Conservation (phyloP, 1,139 yeast species). For the Zygosaccharomyces pseudobailii region DNA sequence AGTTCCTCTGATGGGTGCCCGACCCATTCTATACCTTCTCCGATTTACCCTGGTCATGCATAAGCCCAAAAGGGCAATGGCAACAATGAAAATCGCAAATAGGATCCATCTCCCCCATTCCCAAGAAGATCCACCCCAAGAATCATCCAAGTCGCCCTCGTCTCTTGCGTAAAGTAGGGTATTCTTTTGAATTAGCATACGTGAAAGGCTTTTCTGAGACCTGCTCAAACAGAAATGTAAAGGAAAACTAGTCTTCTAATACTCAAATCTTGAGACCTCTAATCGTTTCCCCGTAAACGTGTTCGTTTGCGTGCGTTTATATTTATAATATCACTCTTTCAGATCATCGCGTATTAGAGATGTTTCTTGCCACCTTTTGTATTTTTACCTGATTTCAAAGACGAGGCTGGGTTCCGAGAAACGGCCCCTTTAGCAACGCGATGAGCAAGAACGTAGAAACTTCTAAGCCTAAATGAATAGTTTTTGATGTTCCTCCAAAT, state of each 20-base stretch:
- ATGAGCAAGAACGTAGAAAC: neutral
- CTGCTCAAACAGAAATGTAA: neutral
- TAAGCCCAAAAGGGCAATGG: conserved; percentile 39
- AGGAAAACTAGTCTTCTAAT: neutral
- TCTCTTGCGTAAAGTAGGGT: conserved; percentile 3
- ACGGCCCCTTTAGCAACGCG: neutral
- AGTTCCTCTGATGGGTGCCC: conserved; percentile 72
- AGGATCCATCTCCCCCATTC: conserved; percentile 45
- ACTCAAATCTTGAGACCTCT: neutral
- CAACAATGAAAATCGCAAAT: conserved; percentile 42
- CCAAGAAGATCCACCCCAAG: conserved; percentile 22
- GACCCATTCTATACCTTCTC: conserved; percentile 56
- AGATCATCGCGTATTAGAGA: neutral
- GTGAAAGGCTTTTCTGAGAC: neutral
- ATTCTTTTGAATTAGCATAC: neutral
- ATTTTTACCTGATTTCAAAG: neutral
- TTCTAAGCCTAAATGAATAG: neutral
- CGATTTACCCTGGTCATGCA: conserved; percentile 53
- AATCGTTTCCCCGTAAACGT: neutral
- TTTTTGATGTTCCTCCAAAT: conserved; percentile 1
- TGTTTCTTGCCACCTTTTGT: neutral
- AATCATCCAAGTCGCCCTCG: neutral
- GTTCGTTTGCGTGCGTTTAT: neutral
- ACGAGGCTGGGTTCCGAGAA: neutral
- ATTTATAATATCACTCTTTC: neutral